phyloP scores from a whole-genome alignment of 2,329 filamentous ascomycete genomes.

The Xylaria sp. region DNA sequence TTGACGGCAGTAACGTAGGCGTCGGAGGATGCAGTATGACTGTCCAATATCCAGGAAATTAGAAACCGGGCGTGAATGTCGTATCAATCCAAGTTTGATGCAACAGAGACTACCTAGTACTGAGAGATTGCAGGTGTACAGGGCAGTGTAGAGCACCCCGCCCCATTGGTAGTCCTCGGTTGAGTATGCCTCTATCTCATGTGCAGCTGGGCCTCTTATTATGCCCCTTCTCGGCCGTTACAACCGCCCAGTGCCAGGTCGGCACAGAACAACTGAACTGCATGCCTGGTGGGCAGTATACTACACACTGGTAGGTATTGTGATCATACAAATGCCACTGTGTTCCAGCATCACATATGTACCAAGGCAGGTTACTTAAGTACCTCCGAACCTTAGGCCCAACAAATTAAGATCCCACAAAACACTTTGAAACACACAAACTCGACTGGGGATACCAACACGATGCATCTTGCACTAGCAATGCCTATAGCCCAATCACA shows the following conservation, averaged over 20 bases:
- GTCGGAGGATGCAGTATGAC: neutral
- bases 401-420: conserved; percentile 3
- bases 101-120: neutral
- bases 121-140: no score
- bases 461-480: neutral
- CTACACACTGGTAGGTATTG: no score
- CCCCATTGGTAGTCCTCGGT: no score
- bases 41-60: neutral
- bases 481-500: neutral
- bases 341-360: neutral
- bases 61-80: neutral
- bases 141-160: no score
- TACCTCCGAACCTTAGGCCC: neutral
- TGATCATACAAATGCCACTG: no score
- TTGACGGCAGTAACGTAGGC: neutral
- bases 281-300: neutral
- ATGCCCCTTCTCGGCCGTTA: conserved; percentile 1
- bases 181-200: neutral
- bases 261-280: neutral
- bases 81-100: neutral
- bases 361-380: no score
- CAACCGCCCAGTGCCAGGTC: neutral
- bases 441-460: neutral
- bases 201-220: neutral
- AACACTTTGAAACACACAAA: neutral